Evolutionary conservation across 768 basidiomycete genomes (phyloP).

Genomic region (Pluteus cervinus): DNA sequence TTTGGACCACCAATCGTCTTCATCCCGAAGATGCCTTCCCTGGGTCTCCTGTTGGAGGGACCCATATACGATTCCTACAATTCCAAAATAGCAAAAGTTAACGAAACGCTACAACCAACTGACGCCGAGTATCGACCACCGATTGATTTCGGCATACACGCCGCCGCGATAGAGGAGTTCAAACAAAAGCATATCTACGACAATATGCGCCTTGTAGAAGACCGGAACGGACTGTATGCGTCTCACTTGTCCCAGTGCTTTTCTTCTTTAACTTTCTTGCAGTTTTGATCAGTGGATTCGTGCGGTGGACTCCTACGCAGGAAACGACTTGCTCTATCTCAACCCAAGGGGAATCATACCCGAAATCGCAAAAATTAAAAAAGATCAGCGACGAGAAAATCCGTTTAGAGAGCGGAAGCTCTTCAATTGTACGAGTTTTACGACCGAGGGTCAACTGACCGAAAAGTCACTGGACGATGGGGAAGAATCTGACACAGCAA

Average conservation of each 20-base stretch:
- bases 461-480: slow-evolving; percentile 24
- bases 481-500: slow-evolving; percentile 28
- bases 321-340: slow-evolving; percentile 72
- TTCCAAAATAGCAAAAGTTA: slow-evolving; percentile 40
- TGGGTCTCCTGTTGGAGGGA: slow-evolving; percentile 88
- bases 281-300: slow-evolving; percentile 87
- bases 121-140: slow-evolving; percentile 62
- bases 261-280: slow-evolving; percentile 1
- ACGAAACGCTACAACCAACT: slow-evolving; percentile 43
- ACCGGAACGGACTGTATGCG: slow-evolving; percentile 68
- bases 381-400: slow-evolving; percentile 46
- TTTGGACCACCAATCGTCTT: slow-evolving; percentile 75
- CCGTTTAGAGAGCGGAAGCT: slow-evolving; percentile 65
- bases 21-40: slow-evolving; percentile 92
- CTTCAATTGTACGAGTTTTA: slow-evolving; percentile 60
- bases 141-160: slow-evolving; percentile 67
- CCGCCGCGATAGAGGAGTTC: slow-evolving; percentile 70
- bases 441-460: slow-evolving; percentile 23
- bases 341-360: slow-evolving; percentile 79
- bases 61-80: slow-evolving; percentile 82
- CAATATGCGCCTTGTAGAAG: slow-evolving; percentile 81
- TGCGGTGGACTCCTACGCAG: slow-evolving; percentile 67
- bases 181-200: slow-evolving; percentile 84
- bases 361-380: slow-evolving; percentile 56
- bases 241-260: slow-evolving; percentile 1